A percentile compares a stretch with the other conserved stretches of the same genome.
phyloP scores from a whole-genome alignment of 768 basidiomycete species.

The Suillus decipiens region DNA sequence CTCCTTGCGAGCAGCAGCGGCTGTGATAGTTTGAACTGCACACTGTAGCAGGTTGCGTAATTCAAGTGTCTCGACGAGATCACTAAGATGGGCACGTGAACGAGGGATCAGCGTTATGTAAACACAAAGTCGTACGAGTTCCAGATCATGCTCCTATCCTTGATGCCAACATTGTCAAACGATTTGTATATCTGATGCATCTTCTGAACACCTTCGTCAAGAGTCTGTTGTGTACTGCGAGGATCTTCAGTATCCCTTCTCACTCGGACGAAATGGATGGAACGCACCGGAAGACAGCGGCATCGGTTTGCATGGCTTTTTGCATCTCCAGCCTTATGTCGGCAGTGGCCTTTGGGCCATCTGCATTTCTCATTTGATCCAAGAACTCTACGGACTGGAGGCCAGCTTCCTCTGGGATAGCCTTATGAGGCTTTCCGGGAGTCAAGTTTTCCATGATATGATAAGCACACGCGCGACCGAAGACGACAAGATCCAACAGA shows the following conservation, averaged over 20 bases:
- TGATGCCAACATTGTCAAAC: conserved; percentile 90
- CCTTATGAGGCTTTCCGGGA: conserved; percentile 89
- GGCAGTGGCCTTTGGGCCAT: conserved; percentile 84
- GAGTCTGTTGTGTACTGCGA: conserved; percentile 75
- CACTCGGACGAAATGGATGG: background rate
- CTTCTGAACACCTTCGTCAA: conserved; percentile 93
- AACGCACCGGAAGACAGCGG: conserved; percentile 88
- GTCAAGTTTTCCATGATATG: conserved; percentile 92
- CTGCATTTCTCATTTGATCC: conserved; percentile 83
- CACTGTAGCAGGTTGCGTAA: conserved; percentile 94
- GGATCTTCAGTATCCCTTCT: conserved; percentile 9
- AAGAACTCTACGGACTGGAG: conserved; percentile 81
- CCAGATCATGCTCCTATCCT: conserved; percentile 99
- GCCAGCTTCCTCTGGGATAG: conserved; percentile 84
- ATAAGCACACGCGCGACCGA: conserved; percentile 98
- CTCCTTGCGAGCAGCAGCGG: conserved; percentile 92
- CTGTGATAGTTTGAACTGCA: conserved; percentile 93
- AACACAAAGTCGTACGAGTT: conserved; percentile 73
- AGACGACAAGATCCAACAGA: conserved; percentile 97
- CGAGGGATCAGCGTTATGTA: conserved; percentile 4
- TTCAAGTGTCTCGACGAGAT: conserved; percentile 96
- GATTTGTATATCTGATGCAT: conserved; percentile 84
- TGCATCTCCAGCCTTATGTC: conserved; percentile 95
- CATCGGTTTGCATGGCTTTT: conserved; percentile 98
- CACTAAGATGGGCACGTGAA: conserved; percentile 48